Percentiles rank a stretch among this genome's conserved stretches.
Conservation (phyloP, 1,284 basidiomycete genomes). For the Irpex sp. region DNA sequence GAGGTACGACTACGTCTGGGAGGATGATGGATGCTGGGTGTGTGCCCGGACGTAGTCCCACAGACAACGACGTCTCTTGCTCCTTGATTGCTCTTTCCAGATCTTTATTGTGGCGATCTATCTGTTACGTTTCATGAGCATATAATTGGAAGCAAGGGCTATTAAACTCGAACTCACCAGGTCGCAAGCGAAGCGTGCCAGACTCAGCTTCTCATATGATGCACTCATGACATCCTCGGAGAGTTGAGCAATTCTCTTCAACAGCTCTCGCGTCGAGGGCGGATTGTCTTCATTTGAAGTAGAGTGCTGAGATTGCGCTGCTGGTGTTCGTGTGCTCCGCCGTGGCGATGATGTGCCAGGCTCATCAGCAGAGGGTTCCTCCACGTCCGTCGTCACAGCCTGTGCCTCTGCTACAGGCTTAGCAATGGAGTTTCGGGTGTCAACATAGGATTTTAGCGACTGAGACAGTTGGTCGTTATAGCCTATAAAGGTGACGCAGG, state of each 20-base stretch:
- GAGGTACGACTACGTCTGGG: conserved; percentile 55
- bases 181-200: conserved; percentile 65
- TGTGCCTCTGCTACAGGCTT: neutral
- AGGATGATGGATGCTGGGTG: conserved; percentile 53
- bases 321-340: neutral
- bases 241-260: conserved; percentile 54
- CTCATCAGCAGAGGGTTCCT: neutral
- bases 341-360: neutral
- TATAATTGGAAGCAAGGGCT: neutral
- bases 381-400: neutral
- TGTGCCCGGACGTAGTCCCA: conserved; percentile 49
- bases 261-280: conserved; percentile 41
- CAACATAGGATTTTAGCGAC: conserved; percentile 23
- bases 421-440: conserved; percentile 19
- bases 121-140: conserved; percentile 31
- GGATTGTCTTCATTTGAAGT: neutral
- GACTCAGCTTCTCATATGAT: conserved; percentile 70
- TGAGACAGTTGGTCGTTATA: conserved; percentile 20
- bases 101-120: conserved; percentile 69
- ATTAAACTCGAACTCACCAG: neutral
- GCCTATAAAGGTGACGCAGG: conserved; percentile 10
- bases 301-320: neutral
- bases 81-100: conserved; percentile 73
- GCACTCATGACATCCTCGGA: conserved; percentile 58
- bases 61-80: conserved; percentile 57